phyloP scores from a whole-genome alignment of 805 yeast species.

The Sugiyamaella mastotermitis region DNA sequence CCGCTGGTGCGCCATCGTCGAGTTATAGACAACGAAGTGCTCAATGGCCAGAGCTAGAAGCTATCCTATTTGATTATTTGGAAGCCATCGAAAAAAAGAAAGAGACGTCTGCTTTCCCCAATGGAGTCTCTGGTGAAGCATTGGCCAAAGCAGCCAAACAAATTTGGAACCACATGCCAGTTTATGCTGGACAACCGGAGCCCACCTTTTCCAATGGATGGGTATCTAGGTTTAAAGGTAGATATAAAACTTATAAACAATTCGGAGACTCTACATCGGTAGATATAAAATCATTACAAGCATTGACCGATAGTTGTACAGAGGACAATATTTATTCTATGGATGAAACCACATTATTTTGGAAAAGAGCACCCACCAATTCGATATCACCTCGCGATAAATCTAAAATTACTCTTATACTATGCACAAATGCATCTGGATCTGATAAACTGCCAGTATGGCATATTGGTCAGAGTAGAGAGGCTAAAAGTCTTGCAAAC shows the following conservation, averaged over 20 bases:
- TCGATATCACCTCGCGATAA: neutral
- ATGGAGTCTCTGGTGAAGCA: conserved; percentile 7
- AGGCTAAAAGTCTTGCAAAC: conserved; percentile 1
- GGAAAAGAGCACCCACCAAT: conserved; percentile 4
- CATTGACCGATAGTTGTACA: conserved; percentile 2
- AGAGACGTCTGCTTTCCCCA: conserved; percentile 4
- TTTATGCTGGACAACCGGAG: conserved; percentile 4
- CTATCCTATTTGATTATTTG: conserved; percentile 9
- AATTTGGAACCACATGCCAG: conserved; percentile 7
- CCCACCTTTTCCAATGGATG: conserved; percentile 11
- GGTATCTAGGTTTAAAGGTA: conserved; percentile 10
- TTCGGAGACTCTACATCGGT: conserved; percentile 8
- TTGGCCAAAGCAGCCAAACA: conserved; percentile 8
- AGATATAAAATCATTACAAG: conserved; percentile 8
- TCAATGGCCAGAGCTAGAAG: conserved; percentile 11
- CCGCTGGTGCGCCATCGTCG: conserved; percentile 10
- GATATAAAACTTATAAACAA: conserved; percentile 9
- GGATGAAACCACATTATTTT: conserved; percentile 9
- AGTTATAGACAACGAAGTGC: conserved; percentile 5
- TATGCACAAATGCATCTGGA: conserved; percentile 6
- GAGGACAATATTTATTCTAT: conserved; percentile 9
- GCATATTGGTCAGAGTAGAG: conserved; percentile 6
- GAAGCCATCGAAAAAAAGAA: conserved; percentile 6
- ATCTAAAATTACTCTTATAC: conserved; percentile 6
- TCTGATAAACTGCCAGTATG: conserved; percentile 8